Percentiles rank a stretch among this genome's conserved stretches.
These are phyloP conservation scores for Globisporangium radiosum DNA, from an alignment of 352 stramenopile species.

Conservation along the genomic window DNA sequence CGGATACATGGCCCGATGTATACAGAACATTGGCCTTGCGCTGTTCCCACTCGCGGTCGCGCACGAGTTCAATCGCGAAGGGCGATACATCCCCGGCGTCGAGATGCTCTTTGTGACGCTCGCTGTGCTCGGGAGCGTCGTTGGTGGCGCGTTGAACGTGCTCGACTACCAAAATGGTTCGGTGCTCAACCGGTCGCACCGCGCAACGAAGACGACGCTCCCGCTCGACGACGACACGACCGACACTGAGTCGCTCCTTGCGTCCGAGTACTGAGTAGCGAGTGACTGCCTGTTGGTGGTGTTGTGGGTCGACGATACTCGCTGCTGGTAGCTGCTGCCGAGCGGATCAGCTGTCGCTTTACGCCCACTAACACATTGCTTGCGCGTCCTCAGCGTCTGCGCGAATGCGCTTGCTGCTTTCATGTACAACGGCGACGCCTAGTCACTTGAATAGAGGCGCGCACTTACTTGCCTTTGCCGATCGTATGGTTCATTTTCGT, in stretches of 20 bases:
- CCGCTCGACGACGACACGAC: conserved; percentile 51
- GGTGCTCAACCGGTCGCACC: conserved; percentile 57
- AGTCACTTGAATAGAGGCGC: too few relatives aligned
- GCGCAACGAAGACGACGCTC: conserved; percentile 23
- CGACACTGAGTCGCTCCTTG: conserved; percentile 50
- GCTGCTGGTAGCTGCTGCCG: too few relatives aligned
- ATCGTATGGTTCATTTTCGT: too few relatives aligned
- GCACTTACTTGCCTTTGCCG: too few relatives aligned
- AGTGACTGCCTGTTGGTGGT: too few relatives aligned
- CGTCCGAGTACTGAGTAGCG: conserved; percentile 37
- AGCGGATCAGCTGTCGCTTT: too few relatives aligned
- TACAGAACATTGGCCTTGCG: conserved; percentile 75
- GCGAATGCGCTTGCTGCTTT: too few relatives aligned
- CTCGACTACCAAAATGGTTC: conserved; percentile 75
- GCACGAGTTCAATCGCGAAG: conserved; percentile 59
- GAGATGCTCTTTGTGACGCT: conserved; percentile 82
- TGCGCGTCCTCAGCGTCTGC: too few relatives aligned
- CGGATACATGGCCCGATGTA: too few relatives aligned
- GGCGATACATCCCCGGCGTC: conserved; percentile 73
- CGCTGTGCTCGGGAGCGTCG: conserved; percentile 59
- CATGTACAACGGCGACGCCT: too few relatives aligned
- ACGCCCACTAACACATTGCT: too few relatives aligned
- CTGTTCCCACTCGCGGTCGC: conserved; percentile 75
- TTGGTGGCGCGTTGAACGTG: conserved; percentile 67
- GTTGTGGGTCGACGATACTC: too few relatives aligned